phyloP scores from a whole-genome alignment of 2,329 filamentous ascomycete species.

The Periglandula ipomoeae region DNA sequence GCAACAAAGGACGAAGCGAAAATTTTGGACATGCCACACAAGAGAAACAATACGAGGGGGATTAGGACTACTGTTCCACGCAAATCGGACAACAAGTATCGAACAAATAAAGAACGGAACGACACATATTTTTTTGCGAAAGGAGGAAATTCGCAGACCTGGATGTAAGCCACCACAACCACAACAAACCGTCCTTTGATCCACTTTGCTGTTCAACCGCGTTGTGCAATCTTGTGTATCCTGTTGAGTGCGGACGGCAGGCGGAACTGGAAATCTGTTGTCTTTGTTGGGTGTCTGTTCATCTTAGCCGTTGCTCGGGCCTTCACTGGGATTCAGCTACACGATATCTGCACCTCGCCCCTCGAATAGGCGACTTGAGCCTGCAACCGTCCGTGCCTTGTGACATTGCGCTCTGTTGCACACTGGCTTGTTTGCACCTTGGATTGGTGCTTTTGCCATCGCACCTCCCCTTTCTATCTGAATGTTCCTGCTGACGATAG shows the following conservation, averaged over 20 bases:
- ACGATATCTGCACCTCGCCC: conserved; percentile 8
- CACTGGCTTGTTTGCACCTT: conserved; percentile 4
- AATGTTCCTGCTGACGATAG: background rate
- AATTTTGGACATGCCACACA: background rate
- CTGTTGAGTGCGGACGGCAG: background rate
- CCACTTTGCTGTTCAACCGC: no score
- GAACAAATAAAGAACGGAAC: background rate
- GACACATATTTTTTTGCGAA: background rate
- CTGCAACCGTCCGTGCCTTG: conserved; percentile 20
- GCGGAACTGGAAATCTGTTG: background rate
- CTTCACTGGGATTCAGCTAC: conserved; percentile 1
- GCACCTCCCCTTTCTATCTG: background rate
- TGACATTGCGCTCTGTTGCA: conserved; percentile 12
- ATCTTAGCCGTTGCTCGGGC: background rate
- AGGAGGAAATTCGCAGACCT: background rate
- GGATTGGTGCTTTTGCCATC: background rate
- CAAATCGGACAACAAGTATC: background rate
- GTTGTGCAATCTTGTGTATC: no score
- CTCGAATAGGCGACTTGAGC: conserved; percentile 12
- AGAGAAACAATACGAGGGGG: background rate
- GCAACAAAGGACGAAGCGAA: background rate
- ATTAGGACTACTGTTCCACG: background rate
- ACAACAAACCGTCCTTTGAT: background rate
- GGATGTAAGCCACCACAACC: conserved; percentile 4
- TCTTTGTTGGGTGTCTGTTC: conserved; percentile 2